phyloP scores from a whole-genome alignment of 441 rosid species.

The Aquilaria agallochum region DNA sequence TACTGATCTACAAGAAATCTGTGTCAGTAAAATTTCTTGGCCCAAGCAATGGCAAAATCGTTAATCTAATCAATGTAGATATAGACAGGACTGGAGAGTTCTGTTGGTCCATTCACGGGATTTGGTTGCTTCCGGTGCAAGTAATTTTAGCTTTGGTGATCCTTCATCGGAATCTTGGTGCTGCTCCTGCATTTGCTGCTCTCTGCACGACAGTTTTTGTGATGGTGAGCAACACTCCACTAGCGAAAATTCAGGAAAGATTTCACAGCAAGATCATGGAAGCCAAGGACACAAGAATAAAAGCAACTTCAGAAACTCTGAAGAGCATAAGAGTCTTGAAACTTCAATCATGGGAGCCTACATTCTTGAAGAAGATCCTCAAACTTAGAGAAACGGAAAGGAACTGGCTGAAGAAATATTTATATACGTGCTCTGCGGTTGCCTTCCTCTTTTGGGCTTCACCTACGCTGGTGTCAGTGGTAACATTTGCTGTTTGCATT shows the following conservation, averaged over 20 bases:
- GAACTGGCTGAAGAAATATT: slow-evolving; percentile 40
- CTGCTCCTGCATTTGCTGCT: slow-evolving; percentile 54
- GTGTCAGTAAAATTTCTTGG: slow-evolving; percentile 36
- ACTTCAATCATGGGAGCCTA: slow-evolving; percentile 59
- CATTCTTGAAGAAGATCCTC: slow-evolving; percentile 44
- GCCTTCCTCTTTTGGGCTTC: slow-evolving; percentile 64
- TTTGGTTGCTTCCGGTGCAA: slow-evolving; percentile 75
- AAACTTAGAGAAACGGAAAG: slow-evolving; percentile 51
- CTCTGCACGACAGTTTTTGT: slow-evolving; percentile 44
- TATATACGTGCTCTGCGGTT: slow-evolving; percentile 50
- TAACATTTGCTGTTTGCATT: slow-evolving; percentile 53
- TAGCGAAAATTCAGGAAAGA: slow-evolving; percentile 48
- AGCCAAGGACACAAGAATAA: slow-evolving; percentile 63
- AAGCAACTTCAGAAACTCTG: slow-evolving; percentile 64
- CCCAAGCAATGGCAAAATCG: slow-evolving; percentile 42
- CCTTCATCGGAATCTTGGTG: slow-evolving; percentile 54
- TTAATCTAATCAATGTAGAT: slow-evolving; percentile 62
- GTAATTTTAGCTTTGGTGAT: slow-evolving; percentile 52
- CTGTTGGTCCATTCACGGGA: slow-evolving; percentile 53
- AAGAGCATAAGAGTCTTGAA: slow-evolving; percentile 74
- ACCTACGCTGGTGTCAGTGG: slow-evolving; percentile 52
- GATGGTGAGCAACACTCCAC: slow-evolving; percentile 63
- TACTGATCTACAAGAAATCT: slow-evolving; percentile 50
- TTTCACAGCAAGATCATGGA: slow-evolving; percentile 63
- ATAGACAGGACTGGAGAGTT: slow-evolving; percentile 71